A percentile compares a stretch with the other conserved stretches of the same genome.
phyloP scores from a whole-genome alignment of 2,329 filamentous ascomycete genomes.

The Gnomoniopsis smithogilvyi region DNA sequence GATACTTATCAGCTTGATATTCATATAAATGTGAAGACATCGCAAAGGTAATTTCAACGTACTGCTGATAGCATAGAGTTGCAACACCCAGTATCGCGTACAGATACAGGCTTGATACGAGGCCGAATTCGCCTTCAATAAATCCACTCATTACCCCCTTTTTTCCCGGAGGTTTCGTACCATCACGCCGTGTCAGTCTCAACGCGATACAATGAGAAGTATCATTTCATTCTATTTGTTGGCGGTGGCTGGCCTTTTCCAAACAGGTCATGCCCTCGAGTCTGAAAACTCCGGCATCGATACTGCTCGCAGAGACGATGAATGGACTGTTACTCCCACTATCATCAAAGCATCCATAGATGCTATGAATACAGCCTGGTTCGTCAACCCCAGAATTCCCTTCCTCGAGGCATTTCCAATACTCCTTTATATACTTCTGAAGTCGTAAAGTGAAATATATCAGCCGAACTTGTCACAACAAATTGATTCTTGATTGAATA shows the following conservation, averaged over 20 bases:
- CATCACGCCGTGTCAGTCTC: background rate
- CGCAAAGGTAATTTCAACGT: background rate
- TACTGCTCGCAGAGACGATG: background rate
- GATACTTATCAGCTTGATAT: background rate
- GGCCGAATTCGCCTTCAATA: background rate
- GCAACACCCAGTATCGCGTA: too few species aligned
- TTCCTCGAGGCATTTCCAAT: background rate
- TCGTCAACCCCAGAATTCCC: background rate
- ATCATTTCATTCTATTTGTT: background rate
- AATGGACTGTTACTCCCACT: constrained; percentile 2
- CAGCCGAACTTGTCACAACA: background rate
- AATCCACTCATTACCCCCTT: background rate
- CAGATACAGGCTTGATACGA: too few species aligned
- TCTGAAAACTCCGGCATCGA: background rate
- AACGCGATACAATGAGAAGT: background rate
- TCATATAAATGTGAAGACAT: too few species aligned
- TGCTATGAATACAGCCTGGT: constrained; percentile 32
- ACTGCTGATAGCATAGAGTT: too few species aligned
- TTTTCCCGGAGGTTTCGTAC: background rate
- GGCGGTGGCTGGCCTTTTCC: background rate
- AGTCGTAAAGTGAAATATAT: background rate
- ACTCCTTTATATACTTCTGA: background rate
- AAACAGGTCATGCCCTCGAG: background rate
- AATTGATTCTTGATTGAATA: background rate
- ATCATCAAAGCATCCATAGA: constrained; percentile 25